Evolutionary conservation across 768 basidiomycete genomes (phyloP).

Genomic region (Macrolepiota fuliginosa): DNA sequence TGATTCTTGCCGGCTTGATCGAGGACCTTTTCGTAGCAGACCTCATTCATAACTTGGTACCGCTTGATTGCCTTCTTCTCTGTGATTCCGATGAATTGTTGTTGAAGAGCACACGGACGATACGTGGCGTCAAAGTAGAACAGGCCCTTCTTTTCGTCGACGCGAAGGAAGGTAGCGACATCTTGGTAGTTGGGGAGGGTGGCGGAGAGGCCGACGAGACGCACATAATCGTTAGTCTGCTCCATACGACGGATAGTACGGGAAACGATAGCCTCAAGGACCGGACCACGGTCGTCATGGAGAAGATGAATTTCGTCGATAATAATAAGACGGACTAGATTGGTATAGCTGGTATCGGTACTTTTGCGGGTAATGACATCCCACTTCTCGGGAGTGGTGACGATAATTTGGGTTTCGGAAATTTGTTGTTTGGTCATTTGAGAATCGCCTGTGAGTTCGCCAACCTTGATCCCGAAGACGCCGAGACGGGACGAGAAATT

Average conservation of each 20-base stretch:
- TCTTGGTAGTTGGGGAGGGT: conserved; percentile 99
- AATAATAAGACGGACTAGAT: conserved; percentile 93
- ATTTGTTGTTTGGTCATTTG: conserved; percentile 99
- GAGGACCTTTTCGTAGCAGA: conserved; percentile 98
- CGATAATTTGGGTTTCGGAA: conserved; percentile 94
- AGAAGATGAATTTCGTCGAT: conserved; percentile 98
- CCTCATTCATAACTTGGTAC: conserved; percentile 97
- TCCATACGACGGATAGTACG: conserved; percentile 93
- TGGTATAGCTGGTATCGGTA: conserved; percentile 95
- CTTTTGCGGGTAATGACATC: conserved; percentile 99
- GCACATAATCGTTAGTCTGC: conserved; percentile 89
- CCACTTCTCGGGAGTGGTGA: conserved; percentile 99
- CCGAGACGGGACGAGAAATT: conserved; percentile 83
- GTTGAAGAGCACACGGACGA: conserved; percentile 91
- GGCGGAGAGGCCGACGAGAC: conserved; percentile 92
- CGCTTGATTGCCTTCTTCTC: conserved; percentile 99
- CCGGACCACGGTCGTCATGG: conserved; percentile 97
- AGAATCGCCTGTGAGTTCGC: conserved; percentile 94
- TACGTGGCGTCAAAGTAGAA: conserved; percentile 98
- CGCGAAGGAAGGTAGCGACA: conserved; percentile 95
- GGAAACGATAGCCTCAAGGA: conserved; percentile 87
- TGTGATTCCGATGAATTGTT: conserved; percentile 96
- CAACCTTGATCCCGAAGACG: conserved; percentile 74
- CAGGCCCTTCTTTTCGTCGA: conserved; percentile 86
- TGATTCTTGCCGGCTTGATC: conserved; percentile 89